Evolutionary conservation across 305 asterid species (phyloP).

Genomic region (Solanum hybrid): DNA sequence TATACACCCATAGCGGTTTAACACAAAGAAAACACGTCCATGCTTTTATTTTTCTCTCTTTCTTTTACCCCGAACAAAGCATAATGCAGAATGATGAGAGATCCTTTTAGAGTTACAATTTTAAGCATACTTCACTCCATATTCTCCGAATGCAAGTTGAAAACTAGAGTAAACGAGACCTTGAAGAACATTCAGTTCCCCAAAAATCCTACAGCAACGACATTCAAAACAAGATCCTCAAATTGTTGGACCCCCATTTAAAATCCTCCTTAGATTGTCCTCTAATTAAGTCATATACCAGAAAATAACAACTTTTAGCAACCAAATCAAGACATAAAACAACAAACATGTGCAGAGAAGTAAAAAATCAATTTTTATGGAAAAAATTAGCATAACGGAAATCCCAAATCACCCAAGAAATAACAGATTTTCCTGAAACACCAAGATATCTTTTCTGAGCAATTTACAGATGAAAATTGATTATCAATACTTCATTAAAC

Average conservation of each 20-base stretch:
- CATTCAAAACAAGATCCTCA: not conserved
- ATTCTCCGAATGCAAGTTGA: not conserved
- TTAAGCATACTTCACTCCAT: not conserved
- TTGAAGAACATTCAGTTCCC: not conserved
- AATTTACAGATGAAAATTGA: not conserved
- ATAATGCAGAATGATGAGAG: not conserved
- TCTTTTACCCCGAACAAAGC: not conserved
- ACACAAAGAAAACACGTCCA: not conserved
- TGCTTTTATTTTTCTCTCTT: not conserved
- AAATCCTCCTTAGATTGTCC: not conserved
- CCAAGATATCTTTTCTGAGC: not conserved
- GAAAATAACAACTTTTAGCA: not conserved
- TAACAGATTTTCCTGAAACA: not conserved
- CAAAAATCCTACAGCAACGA: not conserved
- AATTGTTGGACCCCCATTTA: not conserved
- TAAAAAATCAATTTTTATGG: not conserved
- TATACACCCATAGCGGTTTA: not conserved
- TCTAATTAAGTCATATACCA: not conserved
- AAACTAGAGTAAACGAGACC: not conserved
- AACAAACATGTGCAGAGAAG: not conserved
- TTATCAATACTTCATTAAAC: not conserved
- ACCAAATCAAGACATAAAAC: not conserved
- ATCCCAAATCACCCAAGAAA: not conserved
- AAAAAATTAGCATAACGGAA: not conserved
- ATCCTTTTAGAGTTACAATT: not conserved